Conservation (phyloP, 352 stramenopile species). For the Pythium plurisporium region DNA sequence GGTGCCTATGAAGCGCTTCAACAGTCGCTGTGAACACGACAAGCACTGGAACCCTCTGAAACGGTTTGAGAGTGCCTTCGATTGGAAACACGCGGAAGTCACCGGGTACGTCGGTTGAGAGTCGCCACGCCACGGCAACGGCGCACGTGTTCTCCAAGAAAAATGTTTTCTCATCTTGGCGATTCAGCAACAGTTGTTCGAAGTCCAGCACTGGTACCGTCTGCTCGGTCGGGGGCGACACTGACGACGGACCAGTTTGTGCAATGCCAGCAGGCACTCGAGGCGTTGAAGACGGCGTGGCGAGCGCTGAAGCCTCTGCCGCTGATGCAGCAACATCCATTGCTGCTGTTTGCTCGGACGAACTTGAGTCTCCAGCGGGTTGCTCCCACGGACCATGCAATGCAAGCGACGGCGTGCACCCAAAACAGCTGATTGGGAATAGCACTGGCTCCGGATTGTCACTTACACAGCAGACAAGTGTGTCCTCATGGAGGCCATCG, state of each 20-base stretch:
- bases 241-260: not conserved
- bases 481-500: conserved; percentile 62
- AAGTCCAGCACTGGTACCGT: conserved; percentile 75
- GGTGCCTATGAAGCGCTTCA: conserved; percentile 61
- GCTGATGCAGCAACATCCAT: not conserved
- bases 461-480: conserved; percentile 84
- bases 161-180: conserved; percentile 85
- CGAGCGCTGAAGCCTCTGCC: not conserved
- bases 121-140: conserved; percentile 72
- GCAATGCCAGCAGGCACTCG: not conserved
- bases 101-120: conserved; percentile 32
- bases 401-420: conserved; percentile 71
- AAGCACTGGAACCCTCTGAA: conserved; percentile 54
- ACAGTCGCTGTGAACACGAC: conserved; percentile 68
- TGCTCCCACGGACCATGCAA: conserved; percentile 87
- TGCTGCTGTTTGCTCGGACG: conserved; percentile 27
- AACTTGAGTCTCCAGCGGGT: conserved; percentile 34
- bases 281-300: not conserved
- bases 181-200: conserved; percentile 87
- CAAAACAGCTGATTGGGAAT: conserved; percentile 86
- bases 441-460: conserved; percentile 89
- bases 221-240: not conserved
- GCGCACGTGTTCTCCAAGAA: conserved; percentile 79
- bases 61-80: conserved; percentile 67
- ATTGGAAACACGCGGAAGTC: conserved; percentile 75